phyloP scores from a whole-genome alignment of 495 filamentous ascomycete species.

The Articulospora tetracladia region DNA sequence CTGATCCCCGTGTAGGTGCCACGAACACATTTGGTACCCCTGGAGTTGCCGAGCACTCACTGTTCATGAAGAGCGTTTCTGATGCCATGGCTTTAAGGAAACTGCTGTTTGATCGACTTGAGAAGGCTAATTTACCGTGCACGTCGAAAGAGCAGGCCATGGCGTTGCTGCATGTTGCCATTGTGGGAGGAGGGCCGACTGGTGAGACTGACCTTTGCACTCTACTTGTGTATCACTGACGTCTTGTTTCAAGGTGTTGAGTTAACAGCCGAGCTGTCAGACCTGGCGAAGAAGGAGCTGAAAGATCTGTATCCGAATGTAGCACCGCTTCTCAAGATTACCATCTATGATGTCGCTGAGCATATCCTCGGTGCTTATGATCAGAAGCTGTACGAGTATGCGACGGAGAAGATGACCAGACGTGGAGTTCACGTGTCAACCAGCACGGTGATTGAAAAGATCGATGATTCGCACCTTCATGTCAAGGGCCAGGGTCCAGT shows the following conservation, averaged over 20 bases:
- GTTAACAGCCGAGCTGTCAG: constrained; percentile 80
- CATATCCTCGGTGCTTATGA: constrained; percentile 28
- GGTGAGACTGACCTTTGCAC: constrained; percentile 32
- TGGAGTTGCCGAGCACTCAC: constrained; percentile 73
- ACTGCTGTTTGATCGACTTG: constrained; percentile 8
- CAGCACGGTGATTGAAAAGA: constrained; percentile 25
- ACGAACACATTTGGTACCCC: constrained; percentile 75
- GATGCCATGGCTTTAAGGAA: constrained; percentile 61
- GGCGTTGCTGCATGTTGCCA: constrained; percentile 72
- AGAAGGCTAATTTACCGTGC: constrained; percentile 13
- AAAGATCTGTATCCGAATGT: constrained; percentile 28
- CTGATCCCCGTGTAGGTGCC: constrained; percentile 21
- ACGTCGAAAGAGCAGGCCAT: constrained; percentile 52
- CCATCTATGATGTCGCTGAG: constrained; percentile 31
- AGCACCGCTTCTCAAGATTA: constrained; percentile 19
- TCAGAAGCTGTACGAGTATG: constrained; percentile 28
- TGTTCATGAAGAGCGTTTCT: constrained; percentile 79
- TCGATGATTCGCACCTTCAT: constrained; percentile 23
- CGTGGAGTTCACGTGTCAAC: constrained; percentile 26
- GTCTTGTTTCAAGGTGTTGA: constrained; percentile 49
- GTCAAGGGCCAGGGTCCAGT: constrained; percentile 27
- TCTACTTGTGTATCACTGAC: neutral
- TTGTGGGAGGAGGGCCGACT: constrained; percentile 84
- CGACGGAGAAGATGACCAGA: constrained; percentile 21
- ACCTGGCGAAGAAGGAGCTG: constrained; percentile 39